Evolutionary conservation across 495 filamentous ascomycete species (phyloP), one percentile per base, ranked within the genome.

Genomic region (Aspergillus asperescens): DNA sequence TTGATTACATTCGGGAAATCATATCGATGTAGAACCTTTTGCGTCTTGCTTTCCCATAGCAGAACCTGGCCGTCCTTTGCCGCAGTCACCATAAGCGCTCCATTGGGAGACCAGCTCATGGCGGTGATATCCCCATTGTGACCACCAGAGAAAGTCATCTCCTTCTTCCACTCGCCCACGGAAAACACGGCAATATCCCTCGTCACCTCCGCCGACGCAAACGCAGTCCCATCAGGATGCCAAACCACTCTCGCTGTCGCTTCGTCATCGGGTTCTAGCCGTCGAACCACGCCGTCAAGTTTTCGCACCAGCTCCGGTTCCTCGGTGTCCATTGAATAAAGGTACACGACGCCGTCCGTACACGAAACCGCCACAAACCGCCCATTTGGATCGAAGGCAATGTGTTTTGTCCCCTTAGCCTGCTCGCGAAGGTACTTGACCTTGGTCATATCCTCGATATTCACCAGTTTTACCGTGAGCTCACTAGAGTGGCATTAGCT

Each of bases 221-320:
- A 95, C 5, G 90, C 89, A 37, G 88, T 81, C 5, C 94, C 92
- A 62, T 97, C 94, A 0, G 94, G 94, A 71, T 96, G 92, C 93
- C 93, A 98, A 1, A 83, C 79, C 20, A 84, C 81, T 62, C 81
- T 81, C 8, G 89, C 83, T 56, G 83, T 92, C 3, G 80, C 76
- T 52, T 95, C 89, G 7, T 82, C 80, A 38, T 92, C 89, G 1
- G 81, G 79, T 46, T 97, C 90, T 0, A 93, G 67, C 37, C 77
- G 77, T 49, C 81, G 83, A 56, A 96, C 90, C 41, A 96, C 70
- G 0, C 89, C 92, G 59, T 96, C 92, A 16, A 97, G 74, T 61
- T 86, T 93, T 48, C 78, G 83, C 13, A 91, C 68, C 23, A 97
- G 72, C 63, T 88, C 79, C 1, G 92, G 92, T 58, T 89, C 82